Base-by-base conservation (phyloP, 805 yeast species). In the Candida stauntonica region DNA sequence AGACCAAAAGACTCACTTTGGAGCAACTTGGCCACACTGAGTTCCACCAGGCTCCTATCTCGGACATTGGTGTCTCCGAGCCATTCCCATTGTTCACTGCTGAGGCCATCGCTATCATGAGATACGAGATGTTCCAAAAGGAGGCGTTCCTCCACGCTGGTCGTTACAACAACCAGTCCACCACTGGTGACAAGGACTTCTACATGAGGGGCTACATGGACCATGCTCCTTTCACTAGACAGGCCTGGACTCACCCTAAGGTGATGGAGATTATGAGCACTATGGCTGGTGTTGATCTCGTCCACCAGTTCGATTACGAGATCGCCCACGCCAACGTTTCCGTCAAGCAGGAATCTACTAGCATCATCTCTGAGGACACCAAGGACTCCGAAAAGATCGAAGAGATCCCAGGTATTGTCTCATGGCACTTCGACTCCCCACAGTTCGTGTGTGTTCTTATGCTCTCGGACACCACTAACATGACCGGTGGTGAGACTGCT, bases 371-470 rank as follows among this genome's bases (percentile, higher is more conserved):
- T 17, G 34, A 35, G 8, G 7, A 28, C 15, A 26, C 29, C 5
- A 30, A 20, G 17, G 44, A 42, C 21, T 33, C 20, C 14, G 40
- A 41, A 17, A 29, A 28, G 4, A 42, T 54, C 9, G 41, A 45
- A 3, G 47, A 46, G 5, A 64, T 73, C 35, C 76, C 77, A 11
- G 80, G 77, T 17, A 67, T 76, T 30, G 79, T 76, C 26, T 74
- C 75, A 21, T 77, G 84, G 84, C 83, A 77, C 61, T 55, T 63
- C 38, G 84, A 77, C 52, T 68, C 78, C n/a, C 76, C 75, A 39
- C 82, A 81, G 13, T 75, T 75, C 52, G 82, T 77, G 15, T 77
- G 81, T 57, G 83, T 77, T 13, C 63, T 77, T 44, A 77, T 77
- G 84, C 52, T 77, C 31, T 70, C 77, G 21, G 81, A 77, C 51